Evolutionary conservation across 345 rosid species (phyloP), one percentile per base, ranked within the genome.

Genomic region (Kandelia obovata): DNA sequence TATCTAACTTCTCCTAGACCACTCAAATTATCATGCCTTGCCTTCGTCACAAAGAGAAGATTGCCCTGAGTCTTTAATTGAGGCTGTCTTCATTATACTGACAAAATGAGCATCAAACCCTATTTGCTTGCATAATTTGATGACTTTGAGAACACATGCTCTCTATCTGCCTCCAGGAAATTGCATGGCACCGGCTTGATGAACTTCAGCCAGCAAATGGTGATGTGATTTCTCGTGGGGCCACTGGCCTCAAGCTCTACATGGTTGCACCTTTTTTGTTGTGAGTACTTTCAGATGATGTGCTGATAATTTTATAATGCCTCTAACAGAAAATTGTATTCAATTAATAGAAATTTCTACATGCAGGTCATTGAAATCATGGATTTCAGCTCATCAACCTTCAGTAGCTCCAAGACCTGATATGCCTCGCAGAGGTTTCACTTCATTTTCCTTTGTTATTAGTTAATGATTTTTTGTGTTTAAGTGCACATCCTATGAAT

Each of bases 241-340:
- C 81, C 73, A 82, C 91, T 57, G 98, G 96, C 75, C 87, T 90
- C 58, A 96, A 92, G 88, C 87, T 96, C 70, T 96, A 96, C 73
- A 96, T 96, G 99, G 97, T 92, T 71, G 83, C 99, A 35, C 99
- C 97, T 19, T 92, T 96, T 78, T 83, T 96, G 75, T 74, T 47
- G 99, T 96, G 76, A 83, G 97, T 86, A 58, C 61, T 69, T 35
- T 51, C 59, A 43, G 49, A 6, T 27, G 46, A 21, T 19, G 17
- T 49, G 19, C 15, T 61, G 23, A 51, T 58, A 19, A n/a, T 32
- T 37, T 31, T 55, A 28, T 37, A 13, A 6, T 19, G 4, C 62
- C 51, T 7, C 27, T 30, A 7, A 51, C 55, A 47, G 23, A 26
- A 9, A 20, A 26, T 75, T 43, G 9, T 19, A 8, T 43, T 11